Conservation (phyloP, 306 rosid genomes). For the Heteromeles arbutifolia region DNA sequence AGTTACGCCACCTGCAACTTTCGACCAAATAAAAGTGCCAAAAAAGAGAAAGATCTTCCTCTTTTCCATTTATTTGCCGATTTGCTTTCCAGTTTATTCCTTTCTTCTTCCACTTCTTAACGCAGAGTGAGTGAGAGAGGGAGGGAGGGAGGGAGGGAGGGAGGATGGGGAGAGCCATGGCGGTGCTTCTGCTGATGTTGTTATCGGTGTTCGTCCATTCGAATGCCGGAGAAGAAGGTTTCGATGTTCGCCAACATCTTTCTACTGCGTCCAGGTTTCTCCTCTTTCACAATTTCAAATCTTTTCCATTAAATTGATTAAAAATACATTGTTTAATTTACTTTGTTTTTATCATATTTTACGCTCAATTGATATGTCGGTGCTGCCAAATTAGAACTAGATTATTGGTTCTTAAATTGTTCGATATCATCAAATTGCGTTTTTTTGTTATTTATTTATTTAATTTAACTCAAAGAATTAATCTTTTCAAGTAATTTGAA, state of each 20-base stretch:
- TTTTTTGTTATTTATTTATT: too few species aligned
- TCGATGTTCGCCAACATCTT: conserved; percentile 65
- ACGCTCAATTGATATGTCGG: neutral
- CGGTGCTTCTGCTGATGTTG: conserved; percentile 16
- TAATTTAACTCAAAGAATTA: neutral
- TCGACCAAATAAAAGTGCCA: neutral
- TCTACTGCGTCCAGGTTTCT: conserved; percentile 73
- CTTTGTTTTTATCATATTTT: neutral
- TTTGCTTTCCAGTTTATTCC: neutral
- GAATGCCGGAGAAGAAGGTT: conserved; percentile 39
- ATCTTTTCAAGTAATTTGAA: neutral
- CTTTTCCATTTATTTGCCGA: neutral
- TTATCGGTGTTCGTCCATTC: conserved; percentile 21
- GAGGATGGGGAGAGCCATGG: neutral
- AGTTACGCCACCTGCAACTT: neutral
- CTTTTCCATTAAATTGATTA: neutral
- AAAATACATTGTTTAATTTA: neutral
- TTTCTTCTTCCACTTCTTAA: neutral
- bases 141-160: neutral
- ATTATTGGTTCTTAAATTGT: neutral
- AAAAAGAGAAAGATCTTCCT: too few species aligned
- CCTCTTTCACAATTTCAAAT: neutral
- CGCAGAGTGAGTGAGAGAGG: neutral
- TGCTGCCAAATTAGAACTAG: neutral
- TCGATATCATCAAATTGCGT: neutral